A percentile compares a stretch with the other conserved stretches of the same genome.
Conservation (phyloP, 2,329 filamentous ascomycete genomes). For the Cercospora sesami region DNA sequence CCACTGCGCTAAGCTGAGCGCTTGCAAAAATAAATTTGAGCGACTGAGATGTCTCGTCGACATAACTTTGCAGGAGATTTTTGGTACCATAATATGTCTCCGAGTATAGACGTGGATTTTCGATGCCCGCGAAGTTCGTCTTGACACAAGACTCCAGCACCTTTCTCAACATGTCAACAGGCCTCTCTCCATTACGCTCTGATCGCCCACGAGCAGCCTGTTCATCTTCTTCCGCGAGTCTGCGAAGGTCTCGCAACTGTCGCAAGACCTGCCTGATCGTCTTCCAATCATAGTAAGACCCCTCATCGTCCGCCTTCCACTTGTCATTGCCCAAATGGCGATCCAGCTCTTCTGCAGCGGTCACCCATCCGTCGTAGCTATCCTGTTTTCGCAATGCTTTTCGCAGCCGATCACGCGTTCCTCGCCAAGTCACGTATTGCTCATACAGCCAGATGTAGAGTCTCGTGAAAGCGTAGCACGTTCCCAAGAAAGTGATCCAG, state of each 20-base stretch:
- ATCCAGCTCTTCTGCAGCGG: constrained; percentile 76
- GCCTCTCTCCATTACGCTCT: constrained; percentile 43
- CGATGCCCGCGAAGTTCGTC: constrained; percentile 94
- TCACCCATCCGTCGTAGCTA: constrained; percentile 81
- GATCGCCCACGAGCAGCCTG: constrained; percentile 38
- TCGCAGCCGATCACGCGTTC: constrained; percentile 70
- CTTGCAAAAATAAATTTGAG: constrained; percentile 69
- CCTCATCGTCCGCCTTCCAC: constrained; percentile 74
- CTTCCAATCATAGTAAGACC: constrained; percentile 81
- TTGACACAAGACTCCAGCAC: constrained; percentile 90
- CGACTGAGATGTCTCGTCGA: constrained; percentile 75
- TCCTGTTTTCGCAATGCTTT: constrained; percentile 68
- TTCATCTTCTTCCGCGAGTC: constrained; percentile 58
- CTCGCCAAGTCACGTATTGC: constrained; percentile 85
- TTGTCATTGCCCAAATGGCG: constrained; percentile 73
- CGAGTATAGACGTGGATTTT: constrained; percentile 91
- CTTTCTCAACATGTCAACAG: constrained; percentile 72
- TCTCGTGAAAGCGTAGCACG: constrained; percentile 76
- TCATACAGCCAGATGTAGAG: constrained; percentile 93
- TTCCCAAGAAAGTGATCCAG: constrained; percentile 74
- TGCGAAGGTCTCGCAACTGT: constrained; percentile 67
- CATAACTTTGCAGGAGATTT: constrained; percentile 81
- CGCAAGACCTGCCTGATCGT: constrained; percentile 76
- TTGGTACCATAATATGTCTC: constrained; percentile 99
- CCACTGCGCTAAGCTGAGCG: constrained; percentile 65